phyloP scores from a whole-genome alignment of 148 eudicot genomes.

The Hydrangea macrophylla region DNA sequence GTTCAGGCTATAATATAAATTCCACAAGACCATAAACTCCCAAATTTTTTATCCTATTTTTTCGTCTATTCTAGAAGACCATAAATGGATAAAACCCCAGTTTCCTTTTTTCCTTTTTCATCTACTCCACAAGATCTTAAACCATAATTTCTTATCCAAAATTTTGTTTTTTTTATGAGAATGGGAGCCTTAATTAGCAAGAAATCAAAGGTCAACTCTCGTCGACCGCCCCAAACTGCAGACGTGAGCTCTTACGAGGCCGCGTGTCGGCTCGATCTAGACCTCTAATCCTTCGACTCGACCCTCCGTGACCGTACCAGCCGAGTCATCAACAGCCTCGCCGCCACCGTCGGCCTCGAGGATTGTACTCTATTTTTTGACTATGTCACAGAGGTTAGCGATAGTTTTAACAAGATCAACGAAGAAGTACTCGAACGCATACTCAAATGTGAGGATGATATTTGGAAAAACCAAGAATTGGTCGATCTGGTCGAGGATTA shows the following conservation, averaged over 20 bases:
- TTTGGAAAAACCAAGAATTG: constrained; percentile 64
- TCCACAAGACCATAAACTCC: too few relatives aligned
- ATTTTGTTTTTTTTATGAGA: too few relatives aligned
- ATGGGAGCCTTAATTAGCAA: too few relatives aligned
- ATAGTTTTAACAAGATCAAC: constrained; percentile 57
- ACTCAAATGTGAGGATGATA: constrained; percentile 52
- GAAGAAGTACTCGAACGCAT: constrained; percentile 64
- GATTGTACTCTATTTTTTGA: constrained; percentile 53
- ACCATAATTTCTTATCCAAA: too few relatives aligned
- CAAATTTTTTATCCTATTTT: too few relatives aligned
- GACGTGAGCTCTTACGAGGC: constrained; percentile 59
- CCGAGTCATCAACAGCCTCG: constrained; percentile 47
- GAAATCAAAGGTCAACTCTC: too few relatives aligned
- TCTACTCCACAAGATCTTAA: too few relatives aligned
- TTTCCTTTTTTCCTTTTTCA: too few relatives aligned
- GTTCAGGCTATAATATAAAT: too few relatives aligned
- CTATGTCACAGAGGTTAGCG: constrained; percentile 55
- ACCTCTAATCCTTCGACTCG: constrained; percentile 60
- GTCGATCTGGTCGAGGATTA: constrained; percentile 68
- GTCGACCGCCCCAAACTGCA: too few relatives aligned
- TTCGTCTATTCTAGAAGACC: too few relatives aligned
- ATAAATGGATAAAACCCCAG: too few relatives aligned
- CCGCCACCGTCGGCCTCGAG: constrained; percentile 38
- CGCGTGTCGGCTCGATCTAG: constrained; percentile 60
- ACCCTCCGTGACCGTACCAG: constrained; percentile 50